A percentile compares a stretch with the other conserved stretches of the same genome.
phyloP scores from a whole-genome alignment of 2,329 filamentous ascomycete genomes.

The Sclerotinia spermophila region DNA sequence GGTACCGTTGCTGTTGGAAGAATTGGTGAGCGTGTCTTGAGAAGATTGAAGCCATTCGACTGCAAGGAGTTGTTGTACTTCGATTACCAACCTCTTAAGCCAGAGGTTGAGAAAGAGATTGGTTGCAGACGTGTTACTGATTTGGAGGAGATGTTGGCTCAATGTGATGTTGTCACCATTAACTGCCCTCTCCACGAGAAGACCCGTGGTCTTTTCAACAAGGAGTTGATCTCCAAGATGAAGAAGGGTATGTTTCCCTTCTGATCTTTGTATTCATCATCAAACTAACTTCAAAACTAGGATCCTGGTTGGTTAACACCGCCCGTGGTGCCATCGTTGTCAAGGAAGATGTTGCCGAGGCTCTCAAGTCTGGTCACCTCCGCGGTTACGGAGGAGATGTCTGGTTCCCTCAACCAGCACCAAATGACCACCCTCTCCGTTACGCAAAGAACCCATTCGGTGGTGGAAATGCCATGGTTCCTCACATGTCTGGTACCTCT shows the following conservation, averaged over 20 bases:
- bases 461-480: conserved; percentile 97
- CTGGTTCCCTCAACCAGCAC: conserved; percentile 92
- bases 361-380: conserved; percentile 86
- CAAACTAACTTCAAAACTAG: conserved; percentile 40
- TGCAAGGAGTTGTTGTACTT: conserved; percentile 99
- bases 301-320: conserved; percentile 97
- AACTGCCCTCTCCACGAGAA: conserved; percentile 99
- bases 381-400: conserved; percentile 85
- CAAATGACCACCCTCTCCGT: conserved; percentile 87
- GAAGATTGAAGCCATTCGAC: conserved; percentile 94
- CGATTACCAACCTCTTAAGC: conserved; percentile 90
- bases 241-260: conserved; percentile 86
- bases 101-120: conserved; percentile 92
- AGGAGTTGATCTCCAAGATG: conserved; percentile 98
- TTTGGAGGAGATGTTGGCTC: conserved; percentile 88
- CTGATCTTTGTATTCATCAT: conserved; percentile 38
- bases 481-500: conserved; percentile 98
- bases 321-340: conserved; percentile 98
- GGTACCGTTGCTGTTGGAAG: conserved; percentile 96
- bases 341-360: conserved; percentile 96
- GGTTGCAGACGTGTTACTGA: conserved; percentile 83
- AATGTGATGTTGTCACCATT: conserved; percentile 98
- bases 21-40: conserved; percentile 96
- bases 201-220: conserved; percentile 95
- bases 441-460: conserved; percentile 92